Percentiles rank a stretch among this genome's conserved stretches.
Conservation (phyloP, 345 rosid genomes). For the Brassica nigra region DNA sequence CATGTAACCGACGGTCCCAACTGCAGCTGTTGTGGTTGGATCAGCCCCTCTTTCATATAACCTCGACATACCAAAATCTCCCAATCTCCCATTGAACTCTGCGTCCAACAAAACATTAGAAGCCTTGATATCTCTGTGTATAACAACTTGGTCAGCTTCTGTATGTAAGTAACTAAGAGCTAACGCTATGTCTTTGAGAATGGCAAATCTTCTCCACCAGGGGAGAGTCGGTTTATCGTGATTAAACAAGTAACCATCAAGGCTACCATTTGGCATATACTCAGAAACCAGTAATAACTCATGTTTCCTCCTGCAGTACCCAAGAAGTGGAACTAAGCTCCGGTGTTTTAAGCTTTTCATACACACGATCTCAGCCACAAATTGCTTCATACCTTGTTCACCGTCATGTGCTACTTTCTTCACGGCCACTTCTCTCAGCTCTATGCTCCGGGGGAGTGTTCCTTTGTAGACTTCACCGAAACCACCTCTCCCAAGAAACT, state of each 20-base stretch:
- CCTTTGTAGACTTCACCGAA: slow-evolving; percentile 68
- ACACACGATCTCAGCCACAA: slow-evolving; percentile 50
- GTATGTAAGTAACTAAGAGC: slow-evolving; percentile 57
- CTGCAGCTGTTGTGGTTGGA: slow-evolving; percentile 73
- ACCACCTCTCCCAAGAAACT: slow-evolving; percentile 62
- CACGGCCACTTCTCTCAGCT: slow-evolving; percentile 50
- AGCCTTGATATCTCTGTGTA: slow-evolving; percentile 60
- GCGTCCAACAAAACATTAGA: slow-evolving; percentile 53
- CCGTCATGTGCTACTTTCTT: slow-evolving; percentile 57
- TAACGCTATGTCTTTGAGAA: slow-evolving; percentile 45
- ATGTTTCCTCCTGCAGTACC: slow-evolving; percentile 55
- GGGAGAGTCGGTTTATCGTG: slow-evolving; percentile 28
- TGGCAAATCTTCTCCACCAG: slow-evolving; percentile 49
- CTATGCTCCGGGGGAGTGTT: slow-evolving; percentile 39
- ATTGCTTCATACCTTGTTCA: slow-evolving; percentile 55
- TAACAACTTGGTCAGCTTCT: slow-evolving; percentile 56
- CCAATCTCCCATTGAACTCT: slow-evolving; percentile 73
- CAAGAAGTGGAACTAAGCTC: slow-evolving; percentile 55
- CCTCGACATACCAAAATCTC: slow-evolving; percentile 95
- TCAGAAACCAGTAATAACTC: slow-evolving; percentile 60
- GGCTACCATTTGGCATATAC: slow-evolving; percentile 62
- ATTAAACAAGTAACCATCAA: slow-evolving; percentile 46
- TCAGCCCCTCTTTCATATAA: slow-evolving; percentile 73
- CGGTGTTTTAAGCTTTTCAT: slow-evolving; percentile 54
- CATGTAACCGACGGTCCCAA: slow-evolving; percentile 72